These are phyloP conservation scores for Apiotrichum veenhuisii DNA, from an alignment of 1,284 basidiomycete genomes.

Conservation along the genomic window DNA sequence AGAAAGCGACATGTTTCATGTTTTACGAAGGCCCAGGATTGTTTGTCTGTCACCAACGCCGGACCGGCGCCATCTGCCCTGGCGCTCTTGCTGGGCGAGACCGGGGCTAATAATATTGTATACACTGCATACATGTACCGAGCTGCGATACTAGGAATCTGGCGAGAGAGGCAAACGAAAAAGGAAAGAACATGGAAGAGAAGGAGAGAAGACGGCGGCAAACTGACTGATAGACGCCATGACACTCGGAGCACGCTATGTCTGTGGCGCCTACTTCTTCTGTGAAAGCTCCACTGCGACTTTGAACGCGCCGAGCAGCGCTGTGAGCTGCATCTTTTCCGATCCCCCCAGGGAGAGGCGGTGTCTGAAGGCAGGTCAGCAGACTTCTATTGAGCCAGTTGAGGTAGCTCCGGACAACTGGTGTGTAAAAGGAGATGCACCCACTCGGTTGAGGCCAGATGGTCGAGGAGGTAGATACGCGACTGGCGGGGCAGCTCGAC, in stretches of 20 bases:
- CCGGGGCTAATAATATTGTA: conserved; percentile 10
- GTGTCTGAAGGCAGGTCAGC: conserved; percentile 58
- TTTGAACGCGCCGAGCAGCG: conserved; percentile 89
- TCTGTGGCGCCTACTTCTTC: conserved; percentile 47
- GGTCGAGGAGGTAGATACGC: conserved; percentile 87
- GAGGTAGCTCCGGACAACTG: no score
- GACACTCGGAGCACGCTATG: no score
- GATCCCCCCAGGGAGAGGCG: conserved; percentile 86
- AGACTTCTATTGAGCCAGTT: no score
- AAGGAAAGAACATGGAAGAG: no score
- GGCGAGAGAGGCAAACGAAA: no score
- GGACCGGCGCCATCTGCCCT: background rate
- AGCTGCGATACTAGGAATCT: background rate
- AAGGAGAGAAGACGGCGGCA: no score
- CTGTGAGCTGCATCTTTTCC: conserved; percentile 92
- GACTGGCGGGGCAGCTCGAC: conserved; percentile 80
- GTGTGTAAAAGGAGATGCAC: no score
- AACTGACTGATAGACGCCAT: no score
- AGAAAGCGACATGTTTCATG: no score
- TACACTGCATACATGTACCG: conserved; percentile 17
- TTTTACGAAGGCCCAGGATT: background rate
- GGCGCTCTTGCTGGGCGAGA: background rate
- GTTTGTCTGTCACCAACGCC: background rate
- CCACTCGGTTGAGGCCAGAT: conserved; percentile 84
- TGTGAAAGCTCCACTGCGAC: conserved; percentile 69